Evolutionary conservation across 2,329 filamentous ascomycete species (phyloP).

Genomic region (Paramyrothecium sp.): DNA sequence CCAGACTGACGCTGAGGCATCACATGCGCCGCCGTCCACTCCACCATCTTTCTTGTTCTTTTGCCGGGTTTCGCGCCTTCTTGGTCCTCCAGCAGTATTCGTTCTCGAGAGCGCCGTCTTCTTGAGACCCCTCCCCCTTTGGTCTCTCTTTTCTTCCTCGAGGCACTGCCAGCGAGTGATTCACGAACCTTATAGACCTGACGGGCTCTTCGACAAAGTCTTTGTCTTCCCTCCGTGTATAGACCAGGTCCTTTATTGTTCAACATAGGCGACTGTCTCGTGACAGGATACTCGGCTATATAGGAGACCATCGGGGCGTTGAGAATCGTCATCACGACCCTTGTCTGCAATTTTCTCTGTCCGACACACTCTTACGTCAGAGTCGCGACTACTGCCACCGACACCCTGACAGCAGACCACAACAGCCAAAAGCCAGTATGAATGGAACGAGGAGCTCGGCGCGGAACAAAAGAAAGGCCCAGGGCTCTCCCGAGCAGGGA

Average conservation of each 20-base stretch:
- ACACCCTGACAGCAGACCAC: neutral
- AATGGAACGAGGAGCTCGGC: constrained; percentile 38
- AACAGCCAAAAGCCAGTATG: constrained; percentile 30
- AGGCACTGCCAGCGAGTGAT: too few species aligned
- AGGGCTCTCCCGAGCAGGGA: constrained; percentile 35
- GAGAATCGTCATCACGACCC: neutral
- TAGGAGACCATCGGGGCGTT: neutral
- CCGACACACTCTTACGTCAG: constrained; percentile 20
- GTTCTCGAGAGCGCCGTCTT: neutral
- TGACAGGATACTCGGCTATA: neutral
- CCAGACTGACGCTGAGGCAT: constrained; percentile 24
- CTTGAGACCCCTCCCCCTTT: too few species aligned
- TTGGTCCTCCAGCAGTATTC: neutral
- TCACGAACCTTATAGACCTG: too few species aligned
- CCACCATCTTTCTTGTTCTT: constrained; percentile 13
- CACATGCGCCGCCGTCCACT: constrained; percentile 29
- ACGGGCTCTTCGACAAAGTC: too few species aligned
- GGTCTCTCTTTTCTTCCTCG: too few species aligned
- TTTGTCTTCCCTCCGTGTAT: too few species aligned
- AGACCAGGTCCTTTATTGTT: too few species aligned
- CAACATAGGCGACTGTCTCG: too few species aligned
- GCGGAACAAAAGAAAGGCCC: constrained; percentile 53
- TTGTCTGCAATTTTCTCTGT: constrained; percentile 12
- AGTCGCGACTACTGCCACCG: constrained; percentile 2
- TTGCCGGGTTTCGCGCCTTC: constrained; percentile 5